Evolutionary conservation across 306 rosid species (phyloP).

Genomic region (Betula pendula): DNA sequence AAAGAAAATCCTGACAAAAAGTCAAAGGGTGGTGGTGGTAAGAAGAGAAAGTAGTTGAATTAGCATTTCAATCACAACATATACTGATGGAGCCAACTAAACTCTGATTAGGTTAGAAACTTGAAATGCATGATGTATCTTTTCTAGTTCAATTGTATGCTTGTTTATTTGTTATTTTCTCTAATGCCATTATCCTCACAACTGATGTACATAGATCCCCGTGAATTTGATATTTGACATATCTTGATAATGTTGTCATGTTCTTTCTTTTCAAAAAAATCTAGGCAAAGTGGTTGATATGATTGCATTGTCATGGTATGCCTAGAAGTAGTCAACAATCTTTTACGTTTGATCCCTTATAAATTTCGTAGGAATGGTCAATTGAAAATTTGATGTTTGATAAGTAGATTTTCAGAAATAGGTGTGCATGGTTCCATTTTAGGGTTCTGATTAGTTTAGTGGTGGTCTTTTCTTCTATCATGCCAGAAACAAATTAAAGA

Average conservation of each 20-base stretch:
- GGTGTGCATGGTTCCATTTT: neutral
- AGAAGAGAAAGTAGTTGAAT: slow-evolving; percentile 60
- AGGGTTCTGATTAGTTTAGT: neutral
- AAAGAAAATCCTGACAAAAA: slow-evolving; percentile 52
- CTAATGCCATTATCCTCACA: neutral
- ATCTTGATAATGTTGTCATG: neutral
- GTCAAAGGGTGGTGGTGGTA: slow-evolving; percentile 52
- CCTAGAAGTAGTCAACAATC: neutral
- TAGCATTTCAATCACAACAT: slow-evolving; percentile 2
- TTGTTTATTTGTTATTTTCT: neutral
- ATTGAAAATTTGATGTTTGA: neutral
- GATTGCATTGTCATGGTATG: neutral
- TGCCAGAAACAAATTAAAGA: neutral
- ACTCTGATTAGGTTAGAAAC: slow-evolving; percentile 39
- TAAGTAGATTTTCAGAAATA: neutral
- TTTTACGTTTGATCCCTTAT: neutral
- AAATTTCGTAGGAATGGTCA: neutral
- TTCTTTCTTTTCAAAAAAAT: no score
- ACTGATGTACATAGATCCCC: neutral
- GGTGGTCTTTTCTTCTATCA: neutral
- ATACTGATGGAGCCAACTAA: slow-evolving; percentile 17
- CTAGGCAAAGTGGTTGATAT: neutral
- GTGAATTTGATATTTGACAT: neutral
- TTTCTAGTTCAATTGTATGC: neutral
- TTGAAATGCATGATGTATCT: neutral